phyloP scores from a whole-genome alignment of 208 protist genomes.

The Acanthamoeba lenticulata region DNA sequence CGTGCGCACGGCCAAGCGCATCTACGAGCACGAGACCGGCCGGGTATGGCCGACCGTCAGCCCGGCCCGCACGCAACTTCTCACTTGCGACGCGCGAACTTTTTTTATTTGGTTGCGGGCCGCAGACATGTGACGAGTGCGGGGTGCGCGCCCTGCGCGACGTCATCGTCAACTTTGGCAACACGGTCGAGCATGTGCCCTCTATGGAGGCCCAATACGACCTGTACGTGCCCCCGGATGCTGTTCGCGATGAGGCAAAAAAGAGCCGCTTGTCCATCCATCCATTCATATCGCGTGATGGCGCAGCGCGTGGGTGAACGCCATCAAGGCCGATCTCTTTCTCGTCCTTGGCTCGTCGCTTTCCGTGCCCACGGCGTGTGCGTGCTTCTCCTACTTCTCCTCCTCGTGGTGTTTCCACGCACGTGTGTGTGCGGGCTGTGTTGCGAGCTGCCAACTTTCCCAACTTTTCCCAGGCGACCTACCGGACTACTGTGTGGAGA shows the following conservation, averaged over 20 bases:
- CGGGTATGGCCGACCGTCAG: not conserved
- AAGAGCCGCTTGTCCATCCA: not conserved
- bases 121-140: constrained; percentile 28
- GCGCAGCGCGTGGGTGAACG: constrained; percentile 32
- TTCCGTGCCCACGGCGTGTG: constrained; percentile 35
- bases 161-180: constrained; percentile 70
- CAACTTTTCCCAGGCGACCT: constrained; percentile 27
- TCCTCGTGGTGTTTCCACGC: not conserved
- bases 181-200: constrained; percentile 56
- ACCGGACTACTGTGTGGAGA: constrained; percentile 23
- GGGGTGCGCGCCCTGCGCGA: constrained; percentile 17
- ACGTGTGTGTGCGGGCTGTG: too few species aligned
- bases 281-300: not conserved
- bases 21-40: constrained; percentile 1
- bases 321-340: constrained; percentile 63
- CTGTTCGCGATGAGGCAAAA: not conserved
- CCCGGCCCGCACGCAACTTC: not conserved
- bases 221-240: not conserved
- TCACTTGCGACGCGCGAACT: not conserved
- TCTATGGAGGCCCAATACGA: constrained; percentile 60
- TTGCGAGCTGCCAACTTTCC: too few species aligned
- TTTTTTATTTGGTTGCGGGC: not conserved
- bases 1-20: not conserved
- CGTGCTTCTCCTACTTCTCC: not conserved
- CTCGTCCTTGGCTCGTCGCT: constrained; percentile 38